Conservation (phyloP, 2,329 filamentous ascomycete genomes). For the Amylocarpus encephaloides region DNA sequence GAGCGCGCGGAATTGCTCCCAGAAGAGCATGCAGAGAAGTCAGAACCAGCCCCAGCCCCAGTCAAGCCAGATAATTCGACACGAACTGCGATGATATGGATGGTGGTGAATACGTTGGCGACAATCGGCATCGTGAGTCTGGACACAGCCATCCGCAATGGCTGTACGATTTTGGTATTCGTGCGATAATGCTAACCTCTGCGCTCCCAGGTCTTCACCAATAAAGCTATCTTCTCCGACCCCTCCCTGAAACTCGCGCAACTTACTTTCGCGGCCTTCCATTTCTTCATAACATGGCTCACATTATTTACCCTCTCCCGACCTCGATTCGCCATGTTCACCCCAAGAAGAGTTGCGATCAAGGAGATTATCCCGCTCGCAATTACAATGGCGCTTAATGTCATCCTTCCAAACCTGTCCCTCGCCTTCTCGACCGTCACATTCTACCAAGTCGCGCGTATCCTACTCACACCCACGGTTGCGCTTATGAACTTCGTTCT, state of each 20-base stretch:
- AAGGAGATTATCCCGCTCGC: slow-evolving; percentile 57
- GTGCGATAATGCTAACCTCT: neutral
- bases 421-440: slow-evolving; percentile 62
- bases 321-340: slow-evolving; percentile 52
- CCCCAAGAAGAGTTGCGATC: slow-evolving; percentile 48
- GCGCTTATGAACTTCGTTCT: slow-evolving; percentile 59
- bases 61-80: slow-evolving; percentile 31
- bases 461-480: slow-evolving; percentile 59
- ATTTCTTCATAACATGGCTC: slow-evolving; percentile 60
- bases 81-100: slow-evolving; percentile 45
- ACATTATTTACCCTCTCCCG: slow-evolving; percentile 57
- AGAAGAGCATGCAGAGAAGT: slow-evolving; percentile 28
- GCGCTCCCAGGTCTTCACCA: slow-evolving; percentile 47
- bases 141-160: neutral
- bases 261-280: slow-evolving; percentile 61
- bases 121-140: slow-evolving; percentile 54
- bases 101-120: slow-evolving; percentile 54
- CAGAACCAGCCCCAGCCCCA: slow-evolving; percentile 22
- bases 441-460: slow-evolving; percentile 64
- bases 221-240: slow-evolving; percentile 63
- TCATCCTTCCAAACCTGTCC: slow-evolving; percentile 62
- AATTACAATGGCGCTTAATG: slow-evolving; percentile 61
- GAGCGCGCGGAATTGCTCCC: slow-evolving; percentile 40
- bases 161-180: too few species aligned
- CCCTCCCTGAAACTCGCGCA: slow-evolving; percentile 55